These are phyloP conservation scores for Areca catechu DNA, from an alignment of 176 grass and related monocot species.

Conservation along the genomic window DNA sequence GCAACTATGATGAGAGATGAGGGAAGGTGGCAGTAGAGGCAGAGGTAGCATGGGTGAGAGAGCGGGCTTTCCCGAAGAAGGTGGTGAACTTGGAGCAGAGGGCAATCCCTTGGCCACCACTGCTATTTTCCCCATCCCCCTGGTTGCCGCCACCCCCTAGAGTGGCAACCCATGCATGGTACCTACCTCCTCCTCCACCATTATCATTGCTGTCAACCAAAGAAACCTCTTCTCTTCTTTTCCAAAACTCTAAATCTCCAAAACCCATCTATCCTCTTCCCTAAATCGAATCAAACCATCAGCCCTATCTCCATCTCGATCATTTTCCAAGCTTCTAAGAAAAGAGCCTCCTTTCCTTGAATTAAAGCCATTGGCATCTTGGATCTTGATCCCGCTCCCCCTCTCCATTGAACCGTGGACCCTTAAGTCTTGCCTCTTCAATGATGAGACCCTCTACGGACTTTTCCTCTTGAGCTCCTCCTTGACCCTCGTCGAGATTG, in stretches of 20 bases:
- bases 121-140: too few species aligned
- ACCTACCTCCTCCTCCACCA: neutral
- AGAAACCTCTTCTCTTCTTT: constrained; percentile 10
- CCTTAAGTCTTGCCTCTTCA: constrained; percentile 58
- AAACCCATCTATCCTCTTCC: neutral
- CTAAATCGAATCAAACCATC: constrained; percentile 18
- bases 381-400: constrained; percentile 18
- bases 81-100: constrained; percentile 46
- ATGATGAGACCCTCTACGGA: constrained; percentile 65
- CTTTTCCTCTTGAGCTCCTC: constrained; percentile 86
- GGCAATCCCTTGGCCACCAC: too few species aligned
- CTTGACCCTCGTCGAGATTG: constrained; percentile 73
- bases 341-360: too few species aligned
- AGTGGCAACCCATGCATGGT: too few species aligned
- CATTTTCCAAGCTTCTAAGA: too few species aligned
- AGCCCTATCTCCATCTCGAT: too few species aligned
- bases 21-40: constrained; percentile 23
- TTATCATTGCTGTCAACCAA: neutral
- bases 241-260: neutral
- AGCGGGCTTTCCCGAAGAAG: too few species aligned
- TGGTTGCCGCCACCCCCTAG: too few species aligned
- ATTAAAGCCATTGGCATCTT: constrained; percentile 12
- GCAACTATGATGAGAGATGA: neutral
- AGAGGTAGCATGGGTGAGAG: constrained; percentile 26
- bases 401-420: constrained; percentile 11